A percentile compares a stretch with the other conserved stretches of the same genome.
phyloP scores from a whole-genome alignment of 805 yeast genomes.

The Kuraishia cidri region DNA sequence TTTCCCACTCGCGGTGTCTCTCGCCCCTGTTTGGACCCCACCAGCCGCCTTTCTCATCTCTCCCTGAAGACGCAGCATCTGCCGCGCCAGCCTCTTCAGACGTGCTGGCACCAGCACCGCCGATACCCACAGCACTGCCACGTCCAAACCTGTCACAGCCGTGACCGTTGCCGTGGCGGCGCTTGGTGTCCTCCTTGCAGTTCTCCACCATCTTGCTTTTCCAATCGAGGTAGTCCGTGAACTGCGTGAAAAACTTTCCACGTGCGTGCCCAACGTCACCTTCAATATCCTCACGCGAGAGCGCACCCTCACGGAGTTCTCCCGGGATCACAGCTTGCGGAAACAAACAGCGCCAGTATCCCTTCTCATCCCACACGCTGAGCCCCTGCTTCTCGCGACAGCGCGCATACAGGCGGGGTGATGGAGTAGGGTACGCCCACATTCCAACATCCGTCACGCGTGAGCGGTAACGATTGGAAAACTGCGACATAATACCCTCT shows the following conservation, averaged over 20 bases:
- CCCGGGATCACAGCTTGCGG: conserved; percentile 39
- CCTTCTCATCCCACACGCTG: conserved; percentile 73
- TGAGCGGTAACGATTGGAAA: neutral
- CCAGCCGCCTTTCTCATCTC: too few relatives aligned
- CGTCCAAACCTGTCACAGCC: too few relatives aligned
- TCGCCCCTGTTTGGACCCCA: too few relatives aligned
- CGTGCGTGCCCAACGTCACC: conserved; percentile 27
- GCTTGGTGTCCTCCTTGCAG: too few relatives aligned
- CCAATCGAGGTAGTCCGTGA: conserved; percentile 63
- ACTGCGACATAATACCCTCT: neutral
- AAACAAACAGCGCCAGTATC: conserved; percentile 87
- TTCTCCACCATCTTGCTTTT: conserved; percentile 47
- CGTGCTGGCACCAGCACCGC: too few relatives aligned
- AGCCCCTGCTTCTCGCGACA: conserved; percentile 62
- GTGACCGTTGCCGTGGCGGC: too few relatives aligned
- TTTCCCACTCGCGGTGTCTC: too few relatives aligned
- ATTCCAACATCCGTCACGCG: conserved; percentile 26
- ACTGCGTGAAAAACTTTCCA: conserved; percentile 58
- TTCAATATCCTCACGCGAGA: conserved; percentile 55
- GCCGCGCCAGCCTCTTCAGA: too few relatives aligned
- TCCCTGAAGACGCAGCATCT: too few relatives aligned
- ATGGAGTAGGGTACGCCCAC: conserved; percentile 50
- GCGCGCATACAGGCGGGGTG: conserved; percentile 44
- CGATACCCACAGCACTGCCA: too few relatives aligned
- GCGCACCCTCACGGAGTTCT: conserved; percentile 21